Evolutionary conservation across 2,329 filamentous ascomycete genomes (phyloP), one percentile per base, ranked within the genome.

Genomic region (Nigrospora sphaerica): DNA sequence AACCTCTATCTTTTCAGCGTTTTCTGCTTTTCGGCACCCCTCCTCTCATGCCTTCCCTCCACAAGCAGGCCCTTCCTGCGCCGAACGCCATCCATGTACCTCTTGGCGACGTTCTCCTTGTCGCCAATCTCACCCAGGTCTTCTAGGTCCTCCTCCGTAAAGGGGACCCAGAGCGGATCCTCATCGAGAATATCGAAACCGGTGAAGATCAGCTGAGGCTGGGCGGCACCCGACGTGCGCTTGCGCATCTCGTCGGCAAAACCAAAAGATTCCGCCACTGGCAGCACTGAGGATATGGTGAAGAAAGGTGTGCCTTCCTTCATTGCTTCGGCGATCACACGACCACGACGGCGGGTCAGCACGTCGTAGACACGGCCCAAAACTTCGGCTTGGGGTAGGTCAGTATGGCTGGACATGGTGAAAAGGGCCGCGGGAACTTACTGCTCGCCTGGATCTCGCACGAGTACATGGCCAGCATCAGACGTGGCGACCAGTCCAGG

Each of bases 161-260:
- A 90, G 1, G 93, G 93, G 40, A 95, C 90, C 93, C 93, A 98
- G 71, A 95, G 95, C 0, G 93, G 93, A 71, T 98, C 93, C 68
- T 96, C 86, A 63, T 97, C 90, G 2, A 97, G 74, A 56, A 95
- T 80, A 66, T 96, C 89, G 61, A 91, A 98, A 1, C 93, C 93
- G 9, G 88, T 81, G 62, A 97, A 98, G 50, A 95, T 85, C 34
- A 98, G 76, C 73, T 97, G 93, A 42, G 93, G 93, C 58, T 88
- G 86, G 1, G 93, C 93, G 3, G 87, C 88, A 3, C 93, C 93
- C 7, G 85, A 90, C 1, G 90, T 95, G 7, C 91, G 80, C 70
- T 97, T 97, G 48, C 93, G 83, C 70, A 98, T 97, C 68, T 98
- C 93, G 62, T 97, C 93, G 5, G 82, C 81, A 70, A 98, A 98